A percentile compares a stretch with the other conserved stretches of the same genome.
phyloP scores from a whole-genome alignment of 768 basidiomycete species.

The Trametes gibbosa region DNA sequence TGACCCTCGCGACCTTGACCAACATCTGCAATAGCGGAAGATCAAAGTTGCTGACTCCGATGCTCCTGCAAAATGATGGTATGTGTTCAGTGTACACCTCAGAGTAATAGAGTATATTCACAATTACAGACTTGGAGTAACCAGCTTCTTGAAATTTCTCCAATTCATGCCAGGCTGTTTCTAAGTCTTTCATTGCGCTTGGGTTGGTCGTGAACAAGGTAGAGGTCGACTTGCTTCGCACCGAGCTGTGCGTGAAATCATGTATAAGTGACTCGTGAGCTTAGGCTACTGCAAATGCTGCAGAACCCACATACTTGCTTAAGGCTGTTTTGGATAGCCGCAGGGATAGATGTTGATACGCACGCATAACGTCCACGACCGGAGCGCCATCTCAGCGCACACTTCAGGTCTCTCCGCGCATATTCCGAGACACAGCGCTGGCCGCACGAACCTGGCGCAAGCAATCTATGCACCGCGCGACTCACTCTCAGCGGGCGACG shows the following conservation, averaged over 20 bases:
- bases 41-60: constrained; percentile 71
- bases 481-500: no score
- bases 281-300: no score
- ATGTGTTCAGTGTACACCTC: neutral
- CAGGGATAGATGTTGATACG: constrained; percentile 18
- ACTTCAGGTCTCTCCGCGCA: no score
- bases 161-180: constrained; percentile 50
- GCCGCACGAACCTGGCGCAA: no score
- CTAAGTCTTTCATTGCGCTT: constrained; percentile 28
- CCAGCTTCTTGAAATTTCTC: constrained; percentile 50
- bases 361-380: no score
- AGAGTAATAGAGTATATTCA: neutral
- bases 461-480: no score
- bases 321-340: constrained; percentile 39
- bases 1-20: constrained; percentile 47
- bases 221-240: constrained; percentile 60
- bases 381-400: no score
- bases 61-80: constrained; percentile 45
- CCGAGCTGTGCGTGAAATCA: constrained; percentile 46
- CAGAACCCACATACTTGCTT: constrained; percentile 37
- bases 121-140: constrained; percentile 32
- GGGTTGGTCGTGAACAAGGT: constrained; percentile 63
- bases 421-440: no score
- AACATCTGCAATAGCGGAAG: constrained; percentile 51
- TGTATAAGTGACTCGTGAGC: neutral